phyloP scores from a whole-genome alignment of 225 moss, liverwort and hornwort species.

The Polytrichum formosum region DNA sequence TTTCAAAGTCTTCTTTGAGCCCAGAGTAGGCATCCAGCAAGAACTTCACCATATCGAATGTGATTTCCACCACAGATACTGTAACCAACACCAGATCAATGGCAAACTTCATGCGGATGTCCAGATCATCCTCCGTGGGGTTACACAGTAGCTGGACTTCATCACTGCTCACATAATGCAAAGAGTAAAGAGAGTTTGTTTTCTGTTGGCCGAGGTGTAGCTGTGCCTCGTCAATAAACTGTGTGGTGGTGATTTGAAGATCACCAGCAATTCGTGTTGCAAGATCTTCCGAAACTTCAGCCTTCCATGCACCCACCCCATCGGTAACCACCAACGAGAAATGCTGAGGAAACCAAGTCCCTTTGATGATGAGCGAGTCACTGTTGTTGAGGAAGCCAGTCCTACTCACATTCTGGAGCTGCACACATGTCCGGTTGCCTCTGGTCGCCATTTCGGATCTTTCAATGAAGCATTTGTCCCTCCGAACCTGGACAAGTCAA shows the following conservation, averaged over 20 bases:
- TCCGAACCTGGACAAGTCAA: conserved; percentile 1
- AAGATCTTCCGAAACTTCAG: conserved; percentile 29
- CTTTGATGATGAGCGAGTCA: conserved; percentile 37
- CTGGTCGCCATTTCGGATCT: conserved; percentile 39
- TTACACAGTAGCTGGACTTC: conserved; percentile 41
- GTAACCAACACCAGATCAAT: conserved; percentile 14
- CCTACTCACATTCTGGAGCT: conserved; percentile 39
- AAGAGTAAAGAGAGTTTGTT: conserved; percentile 32
- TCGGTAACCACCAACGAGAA: conserved; percentile 35
- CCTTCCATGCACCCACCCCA: conserved; percentile 40
- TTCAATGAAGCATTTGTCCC: conserved; percentile 14
- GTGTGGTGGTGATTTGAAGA: conserved; percentile 32
- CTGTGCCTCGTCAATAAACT: conserved; percentile 47
- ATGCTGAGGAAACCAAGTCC: conserved; percentile 48
- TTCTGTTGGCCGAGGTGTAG: conserved; percentile 37
- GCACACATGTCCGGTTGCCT: conserved; percentile 48
- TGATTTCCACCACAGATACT: conserved; percentile 27
- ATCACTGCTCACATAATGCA: conserved; percentile 27
- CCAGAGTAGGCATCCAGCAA: conserved; percentile 37
- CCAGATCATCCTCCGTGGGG: conserved; percentile 32
- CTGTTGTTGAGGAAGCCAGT: conserved; percentile 27
- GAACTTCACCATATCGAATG: conserved; percentile 48
- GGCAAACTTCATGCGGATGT: conserved; percentile 27
- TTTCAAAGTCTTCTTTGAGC: conserved; percentile 32
- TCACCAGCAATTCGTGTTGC: conserved; percentile 36